Base-by-base conservation (phyloP, 1,284 basidiomycete species). In the Trichosporon sp. region DNA sequence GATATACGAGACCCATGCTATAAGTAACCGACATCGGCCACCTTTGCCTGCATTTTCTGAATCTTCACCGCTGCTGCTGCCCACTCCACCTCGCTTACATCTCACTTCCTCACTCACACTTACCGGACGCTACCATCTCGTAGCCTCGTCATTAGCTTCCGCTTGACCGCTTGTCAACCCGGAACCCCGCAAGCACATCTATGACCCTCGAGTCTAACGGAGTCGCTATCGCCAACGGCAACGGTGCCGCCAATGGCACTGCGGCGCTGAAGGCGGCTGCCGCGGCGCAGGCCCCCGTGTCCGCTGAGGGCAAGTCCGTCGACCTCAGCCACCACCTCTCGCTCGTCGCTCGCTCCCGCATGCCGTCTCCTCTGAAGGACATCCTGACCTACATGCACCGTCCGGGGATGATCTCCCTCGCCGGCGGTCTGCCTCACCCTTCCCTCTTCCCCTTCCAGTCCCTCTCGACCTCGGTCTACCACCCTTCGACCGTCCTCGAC, bases 291-390 rank as follows among this genome's bases (percentile, higher is more conserved):
- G 32, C 31, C 8, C 14, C 31, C 2, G 14, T 4, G 59, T 32
- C 59, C 10, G 32, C 59, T 7, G 59, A 63, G 32, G 31, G 59
- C 1, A 69, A 71, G 11, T 74, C 89, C 0, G 80, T 88, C 67
- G 88, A 89, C 78, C 80, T 89, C 40, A 85, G 84, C 16, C 88
- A 89, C 78, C 89, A 89, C 77, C 78, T 90, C 6, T 87, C 86
- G 1, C 80, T 84, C n/a, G 74, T 90, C 26, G 84, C 90, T 0
- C 86, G 85, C 69, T 85, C 86, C 31, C 84, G 91, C 48, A 69
- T 78, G 37, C 75, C 83, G 1, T 90, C 88, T 32, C 90, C 91
- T 3, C 83, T 93, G 69, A 92, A 92, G 70, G 77, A 77, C 65
- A 74, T 79, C 19, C 76, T 78, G 64, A 46, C 70, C 32, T 81